phyloP scores from a whole-genome alignment of 345 rosid species.

The Dimocarpus longan region DNA sequence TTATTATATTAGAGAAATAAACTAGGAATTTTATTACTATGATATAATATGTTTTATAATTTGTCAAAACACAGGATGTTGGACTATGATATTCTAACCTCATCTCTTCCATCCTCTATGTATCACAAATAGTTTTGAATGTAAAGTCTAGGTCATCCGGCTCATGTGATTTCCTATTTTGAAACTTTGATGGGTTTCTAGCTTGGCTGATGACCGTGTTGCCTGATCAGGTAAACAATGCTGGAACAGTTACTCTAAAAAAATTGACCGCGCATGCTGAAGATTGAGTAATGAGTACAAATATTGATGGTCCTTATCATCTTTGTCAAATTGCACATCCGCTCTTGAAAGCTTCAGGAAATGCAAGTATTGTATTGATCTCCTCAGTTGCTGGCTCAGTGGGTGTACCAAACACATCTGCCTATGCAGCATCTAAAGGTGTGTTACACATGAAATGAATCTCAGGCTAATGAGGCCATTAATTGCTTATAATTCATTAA shows the following conservation, averaged over 20 bases:
- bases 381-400: slow-evolving; percentile 44
- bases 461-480: neutral
- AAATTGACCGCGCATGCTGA: slow-evolving; percentile 9
- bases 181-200: neutral
- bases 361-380: slow-evolving; percentile 55
- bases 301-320: slow-evolving; percentile 59
- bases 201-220: neutral
- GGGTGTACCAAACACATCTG: slow-evolving; percentile 20
- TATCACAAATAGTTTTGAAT: too few species aligned
- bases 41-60: too few species aligned
- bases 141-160: too few species aligned
- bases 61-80: too few species aligned
- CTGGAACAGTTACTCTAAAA: slow-evolving; percentile 15
- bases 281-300: too few species aligned
- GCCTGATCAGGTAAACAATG: slow-evolving; percentile 41
- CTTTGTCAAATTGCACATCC: slow-evolving; percentile 62
- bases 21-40: too few species aligned
- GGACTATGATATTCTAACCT: too few species aligned
- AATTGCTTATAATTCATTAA: neutral
- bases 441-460: neutral
- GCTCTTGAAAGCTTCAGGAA: slow-evolving; percentile 47
- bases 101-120: too few species aligned
- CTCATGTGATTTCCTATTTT: too few species aligned
- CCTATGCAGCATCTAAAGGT: slow-evolving; percentile 48
- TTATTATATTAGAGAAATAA: too few species aligned